Conservation (phyloP, 208 protist species). For the Leishmania arabica region DNA sequence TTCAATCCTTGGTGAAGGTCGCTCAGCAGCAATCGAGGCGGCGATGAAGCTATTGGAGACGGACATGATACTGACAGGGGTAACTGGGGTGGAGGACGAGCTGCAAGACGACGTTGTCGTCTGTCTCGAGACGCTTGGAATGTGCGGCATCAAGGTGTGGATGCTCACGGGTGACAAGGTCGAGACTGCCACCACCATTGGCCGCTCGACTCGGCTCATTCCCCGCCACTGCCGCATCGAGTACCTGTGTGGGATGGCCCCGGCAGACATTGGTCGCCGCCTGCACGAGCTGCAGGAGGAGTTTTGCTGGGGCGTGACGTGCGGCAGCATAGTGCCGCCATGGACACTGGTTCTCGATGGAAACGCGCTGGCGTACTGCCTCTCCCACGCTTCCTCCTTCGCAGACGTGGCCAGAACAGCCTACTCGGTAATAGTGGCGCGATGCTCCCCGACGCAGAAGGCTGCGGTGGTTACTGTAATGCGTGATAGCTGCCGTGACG, state of each 20-base stretch:
- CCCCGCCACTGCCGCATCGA: slow-evolving; percentile 67
- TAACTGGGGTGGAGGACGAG: slow-evolving; percentile 98
- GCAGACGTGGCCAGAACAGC: slow-evolving; percentile 54
- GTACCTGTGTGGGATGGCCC: slow-evolving; percentile 44
- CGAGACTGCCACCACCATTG: slow-evolving; percentile 96
- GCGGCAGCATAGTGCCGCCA: slow-evolving; percentile 15
- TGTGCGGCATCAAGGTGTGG: slow-evolving; percentile 98
- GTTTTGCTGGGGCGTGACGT: slow-evolving; percentile 23
- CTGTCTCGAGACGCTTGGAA: slow-evolving; percentile 95
- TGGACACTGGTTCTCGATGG: slow-evolving; percentile 90
- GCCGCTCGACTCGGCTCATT: slow-evolving; percentile 91
- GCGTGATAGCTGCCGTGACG: slow-evolving; percentile 38
- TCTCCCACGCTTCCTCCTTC: slow-evolving; percentile 53
- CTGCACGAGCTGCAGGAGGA: slow-evolving; percentile 48
- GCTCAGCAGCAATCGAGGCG: slow-evolving; percentile 61
- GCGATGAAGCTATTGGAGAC: slow-evolving; percentile 85
- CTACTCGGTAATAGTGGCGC: slow-evolving; percentile 95
- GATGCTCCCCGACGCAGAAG: slow-evolving; percentile 98
- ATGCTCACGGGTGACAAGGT: slow-evolving; percentile 99
- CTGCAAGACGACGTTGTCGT: slow-evolving; percentile 95
- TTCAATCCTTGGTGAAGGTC: slow-evolving; percentile 49
- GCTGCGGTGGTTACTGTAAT: slow-evolving; percentile 94
- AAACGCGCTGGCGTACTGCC: slow-evolving; percentile 60
- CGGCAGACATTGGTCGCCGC: slow-evolving; percentile 35
- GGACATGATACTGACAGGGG: slow-evolving; percentile 91